These are phyloP conservation scores for Crithidia bombi DNA, from an alignment of 208 protist genomes.

Conservation along the genomic window DNA sequence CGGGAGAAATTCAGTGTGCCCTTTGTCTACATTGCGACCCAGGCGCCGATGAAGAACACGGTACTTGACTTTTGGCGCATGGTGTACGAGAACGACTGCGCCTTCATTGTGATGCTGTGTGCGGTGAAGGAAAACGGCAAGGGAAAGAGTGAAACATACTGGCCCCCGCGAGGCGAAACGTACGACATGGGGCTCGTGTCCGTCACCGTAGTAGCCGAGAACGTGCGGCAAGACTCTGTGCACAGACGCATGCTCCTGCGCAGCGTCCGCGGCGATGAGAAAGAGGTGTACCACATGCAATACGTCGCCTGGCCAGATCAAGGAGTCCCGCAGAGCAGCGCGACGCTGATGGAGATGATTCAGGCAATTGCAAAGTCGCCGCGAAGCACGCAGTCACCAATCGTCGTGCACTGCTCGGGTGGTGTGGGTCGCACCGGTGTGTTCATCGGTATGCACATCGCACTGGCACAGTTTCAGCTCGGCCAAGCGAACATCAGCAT, in stretches of 20 bases:
- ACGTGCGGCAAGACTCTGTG: constrained; percentile 48
- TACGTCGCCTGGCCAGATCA: constrained; percentile 89
- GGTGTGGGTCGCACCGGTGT: constrained; percentile 88
- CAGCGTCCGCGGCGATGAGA: constrained; percentile 53
- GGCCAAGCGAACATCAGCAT: constrained; percentile 61
- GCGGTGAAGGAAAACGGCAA: constrained; percentile 69
- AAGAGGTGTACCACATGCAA: constrained; percentile 80
- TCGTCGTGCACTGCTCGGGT: constrained; percentile 88
- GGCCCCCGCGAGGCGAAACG: constrained; percentile 51
- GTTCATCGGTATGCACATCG: constrained; percentile 84
- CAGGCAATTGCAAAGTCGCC: constrained; percentile 61
- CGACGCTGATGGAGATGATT: constrained; percentile 81
- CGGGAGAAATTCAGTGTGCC: constrained; percentile 62
- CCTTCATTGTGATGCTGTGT: constrained; percentile 89
- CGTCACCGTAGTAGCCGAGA: constrained; percentile 53
- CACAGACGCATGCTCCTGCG: constrained; percentile 56
- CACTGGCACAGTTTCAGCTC: constrained; percentile 75
- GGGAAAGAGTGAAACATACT: constrained; percentile 84
- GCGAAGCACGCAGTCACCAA: constrained; percentile 53
- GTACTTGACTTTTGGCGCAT: constrained; percentile 92
- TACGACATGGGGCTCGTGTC: constrained; percentile 60
- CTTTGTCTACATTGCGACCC: constrained; percentile 91
- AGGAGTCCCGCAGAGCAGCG: constrained; percentile 74
- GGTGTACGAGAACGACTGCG: constrained; percentile 80
- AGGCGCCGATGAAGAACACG: constrained; percentile 85